phyloP scores from a whole-genome alignment of 768 basidiomycete genomes.

The Chalciporus sphaerocephalus region DNA sequence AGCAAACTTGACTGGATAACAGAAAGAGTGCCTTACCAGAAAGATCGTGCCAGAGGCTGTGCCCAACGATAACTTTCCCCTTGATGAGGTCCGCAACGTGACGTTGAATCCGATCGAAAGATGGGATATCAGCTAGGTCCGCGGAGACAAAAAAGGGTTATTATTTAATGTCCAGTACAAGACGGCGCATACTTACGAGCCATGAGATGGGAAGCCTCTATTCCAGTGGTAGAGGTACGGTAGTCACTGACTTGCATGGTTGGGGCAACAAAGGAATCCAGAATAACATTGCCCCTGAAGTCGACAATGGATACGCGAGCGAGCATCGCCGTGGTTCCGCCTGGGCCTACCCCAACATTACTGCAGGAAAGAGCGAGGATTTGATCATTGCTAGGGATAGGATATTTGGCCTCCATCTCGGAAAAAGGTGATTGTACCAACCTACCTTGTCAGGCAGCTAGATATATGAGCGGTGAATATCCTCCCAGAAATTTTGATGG shows the following conservation, averaged over 20 bases:
- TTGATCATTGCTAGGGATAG: constrained; percentile 38
- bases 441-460: constrained; percentile 17
- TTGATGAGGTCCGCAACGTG: constrained; percentile 61
- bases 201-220: constrained; percentile 39
- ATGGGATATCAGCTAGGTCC: constrained; percentile 35
- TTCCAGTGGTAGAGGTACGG: constrained; percentile 61
- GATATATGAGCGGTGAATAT: constrained; percentile 23
- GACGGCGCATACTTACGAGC: constrained; percentile 30
- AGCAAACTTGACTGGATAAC: constrained; percentile 5
- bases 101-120: constrained; percentile 64
- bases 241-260: constrained; percentile 70
- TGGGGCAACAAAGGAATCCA: constrained; percentile 65
- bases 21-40: constrained; percentile 46
- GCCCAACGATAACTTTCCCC: constrained; percentile 70
- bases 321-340: constrained; percentile 77
- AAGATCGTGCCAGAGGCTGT: constrained; percentile 77
- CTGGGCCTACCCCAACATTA: constrained; percentile 76
- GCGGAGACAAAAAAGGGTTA: neutral
- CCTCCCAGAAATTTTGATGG: constrained; percentile 16
- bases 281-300: constrained; percentile 52
- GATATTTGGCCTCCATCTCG: constrained; percentile 32
- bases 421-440: constrained; percentile 12
- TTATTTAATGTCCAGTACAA: neutral
- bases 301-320: constrained; percentile 58
- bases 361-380: constrained; percentile 59